Evolutionary conservation across 345 rosid genomes (phyloP).

Genomic region (Eucalyptus caleyi): DNA sequence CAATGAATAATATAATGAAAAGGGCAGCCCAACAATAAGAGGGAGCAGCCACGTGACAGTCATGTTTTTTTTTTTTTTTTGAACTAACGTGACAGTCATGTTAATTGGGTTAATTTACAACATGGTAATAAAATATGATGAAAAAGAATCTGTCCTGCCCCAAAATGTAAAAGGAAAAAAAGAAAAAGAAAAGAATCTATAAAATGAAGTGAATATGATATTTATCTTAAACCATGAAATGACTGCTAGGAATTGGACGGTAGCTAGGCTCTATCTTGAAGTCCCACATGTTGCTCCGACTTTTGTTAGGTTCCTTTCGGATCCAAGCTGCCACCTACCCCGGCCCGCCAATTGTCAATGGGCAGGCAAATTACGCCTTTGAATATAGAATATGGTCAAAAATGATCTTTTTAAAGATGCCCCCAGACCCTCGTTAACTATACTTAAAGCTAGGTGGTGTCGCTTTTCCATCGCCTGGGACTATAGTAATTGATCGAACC

Average conservation of each 20-base stretch:
- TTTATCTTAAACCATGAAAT: neutral
- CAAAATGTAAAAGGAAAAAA: neutral
- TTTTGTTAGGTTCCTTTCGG: neutral
- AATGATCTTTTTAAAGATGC: neutral
- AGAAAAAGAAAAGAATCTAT: neutral
- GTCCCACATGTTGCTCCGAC: neutral
- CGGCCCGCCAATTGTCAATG: neutral
- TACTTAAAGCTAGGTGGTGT: neutral
- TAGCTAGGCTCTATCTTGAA: neutral
- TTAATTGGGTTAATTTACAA: neutral
- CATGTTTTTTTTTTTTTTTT: neutral
- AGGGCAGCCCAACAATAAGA: neutral
- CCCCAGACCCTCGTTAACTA: neutral
- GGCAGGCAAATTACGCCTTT: neutral
- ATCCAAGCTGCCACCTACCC: neutral
- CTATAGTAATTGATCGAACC: neutral
- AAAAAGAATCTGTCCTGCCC: neutral
- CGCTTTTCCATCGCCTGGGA: neutral
- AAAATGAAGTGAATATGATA: neutral
- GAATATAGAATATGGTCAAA: neutral
- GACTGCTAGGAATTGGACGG: neutral
- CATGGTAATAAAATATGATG: neutral
- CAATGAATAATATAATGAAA: neutral
- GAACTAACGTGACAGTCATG: neutral
- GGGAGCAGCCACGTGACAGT: neutral